These are phyloP conservation scores for Noccaea bulbosa DNA, from an alignment of 345 rosid genomes.

Conservation along the genomic window DNA sequence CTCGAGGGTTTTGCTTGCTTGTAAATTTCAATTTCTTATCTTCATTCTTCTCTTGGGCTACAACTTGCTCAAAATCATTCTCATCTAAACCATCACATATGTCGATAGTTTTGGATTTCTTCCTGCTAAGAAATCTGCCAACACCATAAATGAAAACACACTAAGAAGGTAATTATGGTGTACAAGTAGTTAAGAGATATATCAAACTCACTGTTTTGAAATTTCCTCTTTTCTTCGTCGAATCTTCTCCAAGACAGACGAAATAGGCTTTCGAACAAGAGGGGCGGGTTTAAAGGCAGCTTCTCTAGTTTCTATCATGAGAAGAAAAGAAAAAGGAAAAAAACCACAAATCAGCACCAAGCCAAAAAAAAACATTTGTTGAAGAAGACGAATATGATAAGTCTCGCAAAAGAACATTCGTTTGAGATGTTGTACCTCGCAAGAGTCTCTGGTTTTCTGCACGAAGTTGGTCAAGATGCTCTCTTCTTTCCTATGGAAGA, in stretches of 20 bases:
- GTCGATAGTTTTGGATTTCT: slow-evolving; percentile 38
- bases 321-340: not conserved
- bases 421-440: slow-evolving; percentile 55
- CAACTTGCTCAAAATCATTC: slow-evolving; percentile 45
- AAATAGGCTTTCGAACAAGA: slow-evolving; percentile 70
- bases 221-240: slow-evolving; percentile 78
- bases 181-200: not conserved
- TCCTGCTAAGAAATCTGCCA: slow-evolving; percentile 49
- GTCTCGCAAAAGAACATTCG: not conserved
- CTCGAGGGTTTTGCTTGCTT: slow-evolving; percentile 27
- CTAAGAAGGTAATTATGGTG: not conserved
- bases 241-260: slow-evolving; percentile 84
- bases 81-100: slow-evolving; percentile 33
- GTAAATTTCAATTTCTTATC: slow-evolving; percentile 26
- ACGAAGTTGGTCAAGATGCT: slow-evolving; percentile 63
- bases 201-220: slow-evolving; percentile 60
- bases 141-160: slow-evolving; percentile 12
- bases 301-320: slow-evolving; percentile 66
- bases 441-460: slow-evolving; percentile 85
- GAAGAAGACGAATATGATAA: too few species aligned
- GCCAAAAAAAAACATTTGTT: not conserved
- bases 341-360: slow-evolving; percentile 22
- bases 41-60: slow-evolving; percentile 30
- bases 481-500: slow-evolving; percentile 68
- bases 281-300: slow-evolving; percentile 76